These are phyloP conservation scores for Rauvolfia tetraphylla DNA, from an alignment of 257 asterid species.

Conservation along the genomic window DNA sequence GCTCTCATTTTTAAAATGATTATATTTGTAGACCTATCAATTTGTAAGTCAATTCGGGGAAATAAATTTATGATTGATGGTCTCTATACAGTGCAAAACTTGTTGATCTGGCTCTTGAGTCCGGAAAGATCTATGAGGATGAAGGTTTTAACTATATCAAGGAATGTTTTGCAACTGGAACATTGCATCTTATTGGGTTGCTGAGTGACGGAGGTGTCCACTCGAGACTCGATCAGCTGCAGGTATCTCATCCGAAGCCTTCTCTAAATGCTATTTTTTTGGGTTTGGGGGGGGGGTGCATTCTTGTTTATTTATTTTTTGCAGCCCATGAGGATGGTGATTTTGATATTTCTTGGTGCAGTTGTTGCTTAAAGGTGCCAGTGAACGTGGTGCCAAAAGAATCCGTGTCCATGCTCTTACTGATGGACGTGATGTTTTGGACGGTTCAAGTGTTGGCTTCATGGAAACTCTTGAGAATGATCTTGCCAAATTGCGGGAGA, in stretches of 20 bases:
- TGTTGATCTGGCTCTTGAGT: conserved; percentile 83
- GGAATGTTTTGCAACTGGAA: conserved; percentile 64
- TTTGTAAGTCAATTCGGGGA: neutral
- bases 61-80: neutral
- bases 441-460: conserved; percentile 82
- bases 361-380: conserved; percentile 86
- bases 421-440: conserved; percentile 97
- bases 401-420: conserved; percentile 88
- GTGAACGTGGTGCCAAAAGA: conserved; percentile 83
- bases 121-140: conserved; percentile 77
- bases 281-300: too few species aligned
- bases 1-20: neutral
- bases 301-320: neutral
- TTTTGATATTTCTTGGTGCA: conserved; percentile 28
- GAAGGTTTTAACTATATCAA: conserved; percentile 74
- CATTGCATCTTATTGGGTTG: conserved; percentile 85
- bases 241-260: conserved; percentile 31
- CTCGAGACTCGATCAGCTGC: conserved; percentile 80
- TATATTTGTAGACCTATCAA: neutral
- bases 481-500: conserved; percentile 61
- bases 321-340: conserved; percentile 14
- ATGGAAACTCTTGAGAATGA: conserved; percentile 81
- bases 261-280: neutral
- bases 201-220: conserved; percentile 96
- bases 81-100: conserved; percentile 67